phyloP scores from a whole-genome alignment of 176 grass and related monocot species.

The Eleusine coracana region DNA sequence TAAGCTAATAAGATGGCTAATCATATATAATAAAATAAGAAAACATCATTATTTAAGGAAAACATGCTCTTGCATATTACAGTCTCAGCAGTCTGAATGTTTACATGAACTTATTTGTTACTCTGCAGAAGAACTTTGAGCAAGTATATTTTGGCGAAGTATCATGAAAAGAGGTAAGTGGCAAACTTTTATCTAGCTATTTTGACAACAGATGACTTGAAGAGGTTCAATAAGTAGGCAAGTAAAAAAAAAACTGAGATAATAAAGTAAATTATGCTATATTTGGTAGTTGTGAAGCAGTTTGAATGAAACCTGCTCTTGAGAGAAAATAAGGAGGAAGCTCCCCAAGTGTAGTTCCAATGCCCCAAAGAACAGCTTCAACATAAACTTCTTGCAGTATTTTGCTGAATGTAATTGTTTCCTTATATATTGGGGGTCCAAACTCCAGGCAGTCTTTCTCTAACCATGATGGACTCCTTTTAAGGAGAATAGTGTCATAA shows the following conservation, averaged over 20 bases:
- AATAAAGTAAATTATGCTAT: not conserved
- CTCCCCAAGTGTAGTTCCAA: constrained; percentile 96
- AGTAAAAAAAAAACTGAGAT: constrained; percentile 1
- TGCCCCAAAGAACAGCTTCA: constrained; percentile 94
- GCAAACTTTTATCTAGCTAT: not conserved
- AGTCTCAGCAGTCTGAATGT: not conserved
- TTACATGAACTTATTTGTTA: not conserved
- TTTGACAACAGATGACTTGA: constrained; percentile 13
- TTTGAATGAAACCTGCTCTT: constrained; percentile 76
- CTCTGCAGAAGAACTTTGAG: not conserved
- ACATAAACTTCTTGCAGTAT: constrained; percentile 88
- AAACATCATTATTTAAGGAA: not conserved
- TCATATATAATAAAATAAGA: not conserved
- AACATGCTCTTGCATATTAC: not conserved
- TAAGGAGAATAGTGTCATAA: constrained; percentile 91
- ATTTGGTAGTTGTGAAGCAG: constrained; percentile 3
- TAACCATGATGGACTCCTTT: constrained; percentile 80
- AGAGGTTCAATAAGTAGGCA: constrained; percentile 3
- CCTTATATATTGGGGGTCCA: constrained; percentile 68
- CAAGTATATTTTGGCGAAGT: constrained; percentile 8
- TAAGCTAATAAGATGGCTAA: constrained; percentile 1
- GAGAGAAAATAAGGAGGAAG: constrained; percentile 99
- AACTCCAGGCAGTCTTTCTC: constrained; percentile 90
- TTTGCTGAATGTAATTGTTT: constrained; percentile 73
- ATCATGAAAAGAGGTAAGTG: constrained; percentile 23